phyloP scores from a whole-genome alignment of 2,329 filamentous ascomycete species.

The Diaporthe capsici region DNA sequence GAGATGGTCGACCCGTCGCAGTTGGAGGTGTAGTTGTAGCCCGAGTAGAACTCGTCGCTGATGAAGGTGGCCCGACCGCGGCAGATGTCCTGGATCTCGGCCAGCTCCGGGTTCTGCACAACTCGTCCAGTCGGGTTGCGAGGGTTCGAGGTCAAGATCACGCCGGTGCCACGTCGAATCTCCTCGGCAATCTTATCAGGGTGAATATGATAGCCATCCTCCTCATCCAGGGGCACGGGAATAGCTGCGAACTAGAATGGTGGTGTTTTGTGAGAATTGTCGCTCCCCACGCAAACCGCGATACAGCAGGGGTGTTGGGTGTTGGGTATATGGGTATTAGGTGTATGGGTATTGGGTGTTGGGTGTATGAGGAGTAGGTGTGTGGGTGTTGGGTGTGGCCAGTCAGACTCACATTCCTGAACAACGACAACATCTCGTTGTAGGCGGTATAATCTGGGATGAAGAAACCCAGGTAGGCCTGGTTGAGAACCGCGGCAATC shows the following conservation, averaged over 20 bases:
- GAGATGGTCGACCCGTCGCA: constrained; percentile 93
- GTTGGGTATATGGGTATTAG: too few relatives aligned
- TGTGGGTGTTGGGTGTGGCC: not conserved
- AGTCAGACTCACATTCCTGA: constrained; percentile 80
- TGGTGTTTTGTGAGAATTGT: constrained; percentile 29
- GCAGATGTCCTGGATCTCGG: constrained; percentile 93
- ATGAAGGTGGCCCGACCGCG: constrained; percentile 91
- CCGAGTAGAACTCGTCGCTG: constrained; percentile 96
- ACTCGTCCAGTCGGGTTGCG: constrained; percentile 94
- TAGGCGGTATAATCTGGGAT: constrained; percentile 96
- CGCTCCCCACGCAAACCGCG: not conserved
- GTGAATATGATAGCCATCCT: constrained; percentile 93
- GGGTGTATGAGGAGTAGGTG: too few relatives aligned
- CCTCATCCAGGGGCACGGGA: constrained; percentile 85
- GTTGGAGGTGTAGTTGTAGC: constrained; percentile 94
- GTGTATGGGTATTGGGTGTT: too few relatives aligned
- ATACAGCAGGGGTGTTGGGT: constrained; percentile 1
- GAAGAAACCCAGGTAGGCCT: constrained; percentile 94
- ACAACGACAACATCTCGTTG: constrained; percentile 96
- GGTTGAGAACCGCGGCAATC: constrained; percentile 93
- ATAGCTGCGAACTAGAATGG: constrained; percentile 81
- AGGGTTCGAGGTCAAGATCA: constrained; percentile 95
- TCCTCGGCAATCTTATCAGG: constrained; percentile 94
- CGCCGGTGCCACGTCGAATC: constrained; percentile 86
- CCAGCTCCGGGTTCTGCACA: constrained; percentile 85